Base-by-base conservation (phyloP, 2,329 filamentous ascomycete genomes). In the Mycosphaerella sp. region DNA sequence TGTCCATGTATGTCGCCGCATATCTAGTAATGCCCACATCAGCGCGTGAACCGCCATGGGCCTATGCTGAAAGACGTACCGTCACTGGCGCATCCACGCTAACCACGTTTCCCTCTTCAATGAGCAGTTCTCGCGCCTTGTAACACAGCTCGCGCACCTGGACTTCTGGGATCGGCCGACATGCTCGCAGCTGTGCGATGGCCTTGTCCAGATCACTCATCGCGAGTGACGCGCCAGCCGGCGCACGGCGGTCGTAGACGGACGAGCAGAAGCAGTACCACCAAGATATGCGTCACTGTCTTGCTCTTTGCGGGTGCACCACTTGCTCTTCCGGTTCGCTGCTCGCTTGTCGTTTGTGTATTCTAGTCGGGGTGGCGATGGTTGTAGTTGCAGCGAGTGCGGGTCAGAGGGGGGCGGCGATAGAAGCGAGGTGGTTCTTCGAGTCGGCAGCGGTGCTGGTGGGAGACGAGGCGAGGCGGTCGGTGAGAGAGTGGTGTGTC, bases 1-100 rank as follows among this genome's bases (percentile, higher is more conserved):
- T 98, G 93, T 54, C 93, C 93, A 67, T 97, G 91, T 52, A 97
- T 96, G 67, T 96, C 91, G 63, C 91, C 91, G 66, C 91, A 96
- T 79, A 95, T 95, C 82, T 87, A 53, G 14, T 17, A 6, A 25
- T 25, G 46, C 30, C 12, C 18, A 32, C 18, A 42, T 60, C 53
- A 62, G 58, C 49, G 36, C 37, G 34, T 40, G 37, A 41, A 3
- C 34, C 43, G 47, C 36, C 47, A 42, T 37, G 43, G 30, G 21
- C n/a, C 14, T 3, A 8, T 35, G n/a, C 14, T 17, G 6, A 14
- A 1, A 7, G 27, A 47, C 78, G 50, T 81, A 89, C 86, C 69
- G 91, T 97, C 54, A 97, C 91, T 17, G 91, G 91, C 55, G 91
- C 91, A 67, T 91, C 86, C 56, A 98, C 91, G 14, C 87, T 89